Evolutionary conservation across 495 filamentous ascomycete species (phyloP).

Genomic region (Talaromyces trachyspermus): DNA sequence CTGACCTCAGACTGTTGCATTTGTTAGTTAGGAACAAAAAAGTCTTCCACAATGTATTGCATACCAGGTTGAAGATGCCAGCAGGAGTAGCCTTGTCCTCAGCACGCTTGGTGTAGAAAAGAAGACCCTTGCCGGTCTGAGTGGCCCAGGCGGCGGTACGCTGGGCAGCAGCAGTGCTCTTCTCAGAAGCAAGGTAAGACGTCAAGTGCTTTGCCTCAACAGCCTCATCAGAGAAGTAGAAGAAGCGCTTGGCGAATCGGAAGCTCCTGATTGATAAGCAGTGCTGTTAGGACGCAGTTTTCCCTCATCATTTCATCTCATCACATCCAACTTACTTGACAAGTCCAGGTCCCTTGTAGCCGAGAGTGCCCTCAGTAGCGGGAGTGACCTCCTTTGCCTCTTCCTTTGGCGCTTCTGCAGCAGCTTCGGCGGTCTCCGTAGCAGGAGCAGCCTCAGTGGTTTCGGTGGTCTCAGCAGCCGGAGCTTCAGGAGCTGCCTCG

Average conservation of each 20-base stretch:
- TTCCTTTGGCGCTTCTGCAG: conserved; percentile 44
- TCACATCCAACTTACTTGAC: conserved; percentile 64
- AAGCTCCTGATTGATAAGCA: conserved; percentile 40
- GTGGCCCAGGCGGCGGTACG: conserved; percentile 79
- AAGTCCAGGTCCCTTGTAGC: conserved; percentile 83
- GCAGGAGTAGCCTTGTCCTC: conserved; percentile 72
- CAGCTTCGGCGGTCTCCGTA: conserved; percentile 35
- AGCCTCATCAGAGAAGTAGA: conserved; percentile 86
- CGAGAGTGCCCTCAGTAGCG: conserved; percentile 62
- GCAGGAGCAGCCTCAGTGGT: conserved; percentile 33
- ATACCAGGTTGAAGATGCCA: conserved; percentile 79
- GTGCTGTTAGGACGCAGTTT: too few relatives aligned
- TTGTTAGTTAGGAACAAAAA: conserved; percentile 10
- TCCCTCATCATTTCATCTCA: background rate
- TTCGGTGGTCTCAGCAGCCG: conserved; percentile 11
- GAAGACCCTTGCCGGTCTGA: conserved; percentile 90
- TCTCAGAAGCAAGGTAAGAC: conserved; percentile 77
- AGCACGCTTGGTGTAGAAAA: conserved; percentile 84
- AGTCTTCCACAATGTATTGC: conserved; percentile 16
- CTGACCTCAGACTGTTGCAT: conserved; percentile 64
- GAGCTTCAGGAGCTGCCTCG: conserved; percentile 27
- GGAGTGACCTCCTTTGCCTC: conserved; percentile 43
- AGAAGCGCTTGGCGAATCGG: conserved; percentile 69
- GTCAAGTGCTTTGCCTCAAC: conserved; percentile 66
- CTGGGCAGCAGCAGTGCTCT: conserved; percentile 61